A percentile compares a stretch with the other conserved stretches of the same genome.
Evolutionary conservation across 2,329 filamentous ascomycete genomes (phyloP).

Genomic region (Akanthomyces uredinophilus): DNA sequence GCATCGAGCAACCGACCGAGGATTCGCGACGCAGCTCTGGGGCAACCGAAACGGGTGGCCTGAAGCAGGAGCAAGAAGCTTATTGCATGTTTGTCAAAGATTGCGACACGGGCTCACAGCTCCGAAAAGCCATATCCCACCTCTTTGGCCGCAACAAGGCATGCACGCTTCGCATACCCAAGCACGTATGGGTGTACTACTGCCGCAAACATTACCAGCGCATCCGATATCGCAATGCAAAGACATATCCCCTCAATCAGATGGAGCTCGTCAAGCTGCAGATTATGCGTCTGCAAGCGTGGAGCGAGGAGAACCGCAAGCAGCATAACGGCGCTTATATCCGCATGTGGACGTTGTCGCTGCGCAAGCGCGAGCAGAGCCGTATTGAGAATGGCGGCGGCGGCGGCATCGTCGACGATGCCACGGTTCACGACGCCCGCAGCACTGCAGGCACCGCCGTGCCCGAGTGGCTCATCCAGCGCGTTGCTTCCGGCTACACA

Average conservation of each 20-base stretch:
- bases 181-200: conserved; percentile 66
- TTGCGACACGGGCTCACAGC: conserved; percentile 56
- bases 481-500: conserved; percentile 42
- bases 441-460: conserved; percentile 36
- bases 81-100: conserved; percentile 52
- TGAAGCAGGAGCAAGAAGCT: conserved; percentile 22
- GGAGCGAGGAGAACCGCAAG: conserved; percentile 49
- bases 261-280: conserved; percentile 60
- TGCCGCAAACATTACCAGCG: conserved; percentile 83
- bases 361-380: conserved; percentile 60
- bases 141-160: conserved; percentile 80
- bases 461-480: conserved; percentile 44
- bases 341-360: conserved; percentile 53
- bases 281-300: conserved; percentile 56
- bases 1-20: not conserved
- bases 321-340: conserved; percentile 28
- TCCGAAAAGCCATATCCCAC: conserved; percentile 73
- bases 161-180: conserved; percentile 65
- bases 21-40: not conserved
- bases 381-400: conserved; percentile 40
- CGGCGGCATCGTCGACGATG: conserved; percentile 24
- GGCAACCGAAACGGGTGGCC: conserved; percentile 16
- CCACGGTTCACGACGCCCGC: conserved; percentile 18
- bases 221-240: conserved; percentile 60
- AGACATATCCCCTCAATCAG: conserved; percentile 57